Conservation (phyloP, 179 eudicot genomes). For the Beta lomatogona region DNA sequence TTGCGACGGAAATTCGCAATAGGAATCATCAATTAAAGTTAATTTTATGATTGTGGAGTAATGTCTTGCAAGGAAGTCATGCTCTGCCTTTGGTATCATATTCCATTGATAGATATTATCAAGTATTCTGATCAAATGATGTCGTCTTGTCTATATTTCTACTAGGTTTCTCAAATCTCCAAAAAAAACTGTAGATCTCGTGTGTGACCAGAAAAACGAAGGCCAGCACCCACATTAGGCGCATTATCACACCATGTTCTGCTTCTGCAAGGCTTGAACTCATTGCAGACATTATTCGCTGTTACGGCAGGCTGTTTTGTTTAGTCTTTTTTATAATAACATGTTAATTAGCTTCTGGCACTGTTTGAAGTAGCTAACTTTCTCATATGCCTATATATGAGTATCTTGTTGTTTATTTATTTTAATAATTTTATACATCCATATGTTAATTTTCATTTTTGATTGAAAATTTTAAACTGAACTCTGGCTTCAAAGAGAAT, state of each 20-base stretch:
- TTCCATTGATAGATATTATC: not conserved
- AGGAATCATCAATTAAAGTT: not conserved
- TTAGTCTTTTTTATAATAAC: no score
- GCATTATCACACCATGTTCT: no score
- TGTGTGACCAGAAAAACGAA: slow-evolving; percentile 90
- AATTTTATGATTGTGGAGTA: not conserved
- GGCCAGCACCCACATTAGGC: slow-evolving; percentile 68
- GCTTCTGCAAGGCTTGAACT: no score
- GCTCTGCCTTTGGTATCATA: not conserved
- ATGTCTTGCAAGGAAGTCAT: not conserved
- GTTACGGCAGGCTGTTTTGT: no score
- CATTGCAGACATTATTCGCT: no score
- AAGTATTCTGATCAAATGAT: slow-evolving; percentile 4
- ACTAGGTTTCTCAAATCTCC: slow-evolving; percentile 67
- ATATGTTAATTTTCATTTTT: no score
- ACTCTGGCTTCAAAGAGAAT: no score
- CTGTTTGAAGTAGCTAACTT: not conserved
- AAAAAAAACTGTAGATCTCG: slow-evolving; percentile 90
- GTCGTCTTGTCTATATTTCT: slow-evolving; percentile 48
- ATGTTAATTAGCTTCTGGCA: no score
- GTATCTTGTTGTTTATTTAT: no score
- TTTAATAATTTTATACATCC: no score
- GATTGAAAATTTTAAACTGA: no score
- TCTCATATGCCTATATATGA: not conserved
- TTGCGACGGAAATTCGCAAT: not conserved